Percentiles rank a stretch among this genome's conserved stretches.
These are phyloP conservation scores for Fraxinus nigra DNA, from an alignment of 305 asterid genomes.

Conservation along the genomic window DNA sequence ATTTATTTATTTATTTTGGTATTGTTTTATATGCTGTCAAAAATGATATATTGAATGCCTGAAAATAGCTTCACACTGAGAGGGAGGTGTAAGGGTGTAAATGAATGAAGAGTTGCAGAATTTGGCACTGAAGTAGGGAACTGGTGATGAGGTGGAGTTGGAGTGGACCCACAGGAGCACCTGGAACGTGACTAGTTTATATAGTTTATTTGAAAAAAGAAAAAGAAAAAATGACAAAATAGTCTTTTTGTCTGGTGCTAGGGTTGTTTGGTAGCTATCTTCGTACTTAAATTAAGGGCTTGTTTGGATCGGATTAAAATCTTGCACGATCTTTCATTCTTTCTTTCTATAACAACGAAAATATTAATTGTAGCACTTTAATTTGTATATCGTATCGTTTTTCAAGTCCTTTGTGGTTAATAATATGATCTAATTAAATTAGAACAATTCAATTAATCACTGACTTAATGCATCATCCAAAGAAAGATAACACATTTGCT, in stretches of 20 bases:
- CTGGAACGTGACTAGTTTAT: slow-evolving; percentile 24
- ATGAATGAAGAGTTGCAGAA: background rate
- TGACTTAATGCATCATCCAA: background rate
- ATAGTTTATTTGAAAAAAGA: background rate
- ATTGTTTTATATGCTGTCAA: background rate
- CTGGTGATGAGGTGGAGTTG: slow-evolving; percentile 14
- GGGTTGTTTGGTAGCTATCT: background rate
- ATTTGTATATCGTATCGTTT: background rate
- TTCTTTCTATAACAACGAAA: background rate
- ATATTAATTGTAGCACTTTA: background rate
- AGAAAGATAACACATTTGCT: background rate
- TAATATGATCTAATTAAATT: background rate
- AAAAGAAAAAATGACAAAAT: background rate
- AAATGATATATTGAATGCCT: slow-evolving; percentile 15
- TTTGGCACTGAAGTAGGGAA: slow-evolving; percentile 23
- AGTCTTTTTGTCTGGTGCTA: background rate
- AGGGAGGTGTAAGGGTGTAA: slow-evolving; percentile 21
- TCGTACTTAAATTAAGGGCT: too few species aligned
- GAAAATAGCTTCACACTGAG: slow-evolving; percentile 22
- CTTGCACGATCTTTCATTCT: background rate
- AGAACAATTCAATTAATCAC: background rate
- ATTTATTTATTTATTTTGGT: background rate
- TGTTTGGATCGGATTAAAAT: too few species aligned
- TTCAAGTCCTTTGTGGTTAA: background rate
- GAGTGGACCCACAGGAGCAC: slow-evolving; percentile 25